Conservation (phyloP, 2,329 filamentous ascomycete genomes). For the Fusarium austroafricanum region DNA sequence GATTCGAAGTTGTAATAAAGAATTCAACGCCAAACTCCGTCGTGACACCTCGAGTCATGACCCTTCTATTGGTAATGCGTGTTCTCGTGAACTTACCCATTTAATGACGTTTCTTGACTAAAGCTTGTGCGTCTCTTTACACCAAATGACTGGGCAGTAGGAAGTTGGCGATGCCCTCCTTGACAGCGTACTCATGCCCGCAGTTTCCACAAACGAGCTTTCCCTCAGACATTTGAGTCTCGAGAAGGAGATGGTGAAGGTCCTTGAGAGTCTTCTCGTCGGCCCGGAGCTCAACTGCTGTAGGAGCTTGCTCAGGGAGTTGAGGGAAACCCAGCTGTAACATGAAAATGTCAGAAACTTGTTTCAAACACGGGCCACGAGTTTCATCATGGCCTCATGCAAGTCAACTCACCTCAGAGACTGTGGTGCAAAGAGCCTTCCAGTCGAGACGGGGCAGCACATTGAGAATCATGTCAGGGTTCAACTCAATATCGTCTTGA, state of each 20-base stretch:
- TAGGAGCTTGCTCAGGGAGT: conserved; percentile 73
- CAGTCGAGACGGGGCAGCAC: conserved; percentile 90
- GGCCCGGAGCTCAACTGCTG: conserved; percentile 68
- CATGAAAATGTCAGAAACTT: conserved; percentile 14
- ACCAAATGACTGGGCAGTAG: conserved; percentile 92
- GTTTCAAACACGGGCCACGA: neutral
- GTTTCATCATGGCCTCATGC: neutral
- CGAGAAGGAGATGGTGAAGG: conserved; percentile 83
- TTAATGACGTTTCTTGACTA: neutral
- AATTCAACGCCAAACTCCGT: conserved; percentile 45
- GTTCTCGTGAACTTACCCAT: neutral
- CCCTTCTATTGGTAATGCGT: conserved; percentile 3
- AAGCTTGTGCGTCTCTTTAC: conserved; percentile 43
- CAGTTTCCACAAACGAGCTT: conserved; percentile 92
- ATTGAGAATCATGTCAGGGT: conserved; percentile 83
- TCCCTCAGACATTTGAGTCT: conserved; percentile 90
- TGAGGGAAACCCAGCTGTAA: conserved; percentile 80
- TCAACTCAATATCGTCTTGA: conserved; percentile 85
- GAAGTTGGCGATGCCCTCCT: conserved; percentile 97
- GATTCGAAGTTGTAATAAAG: conserved; percentile 25
- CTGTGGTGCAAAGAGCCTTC: conserved; percentile 79
- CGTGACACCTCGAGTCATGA: conserved; percentile 23
- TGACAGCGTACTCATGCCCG: conserved; percentile 92
- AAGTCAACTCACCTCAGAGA: conserved; percentile 73
- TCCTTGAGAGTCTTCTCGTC: conserved; percentile 80